A percentile compares a stretch with the other conserved stretches of the same genome.
Evolutionary conservation across 352 stramenopile species (phyloP).

Genomic region (Phytopythium kandeliae): DNA sequence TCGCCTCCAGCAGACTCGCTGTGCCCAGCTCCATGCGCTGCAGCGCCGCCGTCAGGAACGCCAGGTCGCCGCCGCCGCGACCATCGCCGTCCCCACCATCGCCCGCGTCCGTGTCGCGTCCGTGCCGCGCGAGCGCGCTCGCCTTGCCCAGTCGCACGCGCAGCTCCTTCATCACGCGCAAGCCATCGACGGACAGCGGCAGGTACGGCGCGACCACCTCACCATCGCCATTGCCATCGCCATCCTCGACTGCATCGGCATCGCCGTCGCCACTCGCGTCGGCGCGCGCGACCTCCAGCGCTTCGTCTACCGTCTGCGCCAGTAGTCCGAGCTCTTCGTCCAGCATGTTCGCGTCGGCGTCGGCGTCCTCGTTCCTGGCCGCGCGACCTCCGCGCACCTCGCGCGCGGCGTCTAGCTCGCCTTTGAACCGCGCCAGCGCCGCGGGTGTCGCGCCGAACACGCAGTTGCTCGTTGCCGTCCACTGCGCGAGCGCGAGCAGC

Average conservation of each 20-base stretch:
- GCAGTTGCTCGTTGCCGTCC: slow-evolving; percentile 43
- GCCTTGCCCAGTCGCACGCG: slow-evolving; percentile 29
- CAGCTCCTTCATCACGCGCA: slow-evolving; percentile 38
- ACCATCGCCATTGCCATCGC: too few relatives aligned
- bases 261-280: too few relatives aligned
- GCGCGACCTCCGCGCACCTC: too few relatives aligned
- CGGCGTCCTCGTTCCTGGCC: too few relatives aligned
- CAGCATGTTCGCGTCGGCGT: neutral
- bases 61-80: slow-evolving; percentile 12
- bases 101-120: neutral
- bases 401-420: too few relatives aligned
- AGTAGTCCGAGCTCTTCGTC: slow-evolving; percentile 11
- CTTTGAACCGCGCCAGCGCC: slow-evolving; percentile 23
- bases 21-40: slow-evolving; percentile 61
- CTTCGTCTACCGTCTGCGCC: neutral
- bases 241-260: too few relatives aligned
- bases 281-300: neutral
- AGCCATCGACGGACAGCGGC: slow-evolving; percentile 1
- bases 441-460: slow-evolving; percentile 39
- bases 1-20: slow-evolving; percentile 42
- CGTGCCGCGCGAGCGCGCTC: slow-evolving; percentile 16
- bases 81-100: slow-evolving; percentile 1
- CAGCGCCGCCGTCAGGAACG: slow-evolving; percentile 34
- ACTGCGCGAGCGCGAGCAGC: slow-evolving; percentile 25
- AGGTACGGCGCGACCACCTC: neutral